Evolutionary conservation across 1,284 basidiomycete species (phyloP).

Genomic region (Fistulinella staudtii): DNA sequence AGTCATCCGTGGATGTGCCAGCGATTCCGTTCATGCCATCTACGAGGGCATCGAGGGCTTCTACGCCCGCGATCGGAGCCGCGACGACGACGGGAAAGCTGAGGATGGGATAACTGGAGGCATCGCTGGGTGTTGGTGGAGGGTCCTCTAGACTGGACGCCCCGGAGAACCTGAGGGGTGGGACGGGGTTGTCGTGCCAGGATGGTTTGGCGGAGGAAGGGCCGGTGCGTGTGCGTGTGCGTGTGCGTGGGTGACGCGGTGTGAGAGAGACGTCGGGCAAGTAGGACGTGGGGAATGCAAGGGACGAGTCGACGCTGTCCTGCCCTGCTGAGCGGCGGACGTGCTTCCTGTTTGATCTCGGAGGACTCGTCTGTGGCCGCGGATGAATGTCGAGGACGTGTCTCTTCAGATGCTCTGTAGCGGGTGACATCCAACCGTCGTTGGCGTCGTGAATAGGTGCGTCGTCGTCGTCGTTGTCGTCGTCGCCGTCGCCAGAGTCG

Average conservation of each 20-base stretch:
- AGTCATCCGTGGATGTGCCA: conserved; percentile 44
- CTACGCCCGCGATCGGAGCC: conserved; percentile 71
- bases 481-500: not conserved
- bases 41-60: conserved; percentile 80
- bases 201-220: conserved; percentile 45
- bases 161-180: conserved; percentile 58
- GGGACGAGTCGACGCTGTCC: conserved; percentile 23
- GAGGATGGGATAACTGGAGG: conserved; percentile 32
- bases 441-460: too few species aligned
- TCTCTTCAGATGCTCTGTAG: not conserved
- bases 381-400: conserved; percentile 16
- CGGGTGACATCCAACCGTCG: not conserved
- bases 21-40: conserved; percentile 72
- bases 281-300: conserved; percentile 28
- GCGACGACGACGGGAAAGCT: conserved; percentile 67
- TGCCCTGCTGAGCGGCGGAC: conserved; percentile 26
- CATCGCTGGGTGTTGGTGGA: conserved; percentile 64
- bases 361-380: conserved; percentile 32
- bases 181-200: conserved; percentile 40
- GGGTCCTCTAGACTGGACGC: conserved; percentile 58
- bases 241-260: conserved; percentile 40
- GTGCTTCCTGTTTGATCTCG: conserved; percentile 19
- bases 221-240: conserved; percentile 55
- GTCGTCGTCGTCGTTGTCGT: not conserved
- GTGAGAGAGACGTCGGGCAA: conserved; percentile 18